A percentile compares a stretch with the other conserved stretches of the same genome.
These are phyloP conservation scores for Gossypium laxum DNA, from an alignment of 441 rosid species.

Conservation along the genomic window DNA sequence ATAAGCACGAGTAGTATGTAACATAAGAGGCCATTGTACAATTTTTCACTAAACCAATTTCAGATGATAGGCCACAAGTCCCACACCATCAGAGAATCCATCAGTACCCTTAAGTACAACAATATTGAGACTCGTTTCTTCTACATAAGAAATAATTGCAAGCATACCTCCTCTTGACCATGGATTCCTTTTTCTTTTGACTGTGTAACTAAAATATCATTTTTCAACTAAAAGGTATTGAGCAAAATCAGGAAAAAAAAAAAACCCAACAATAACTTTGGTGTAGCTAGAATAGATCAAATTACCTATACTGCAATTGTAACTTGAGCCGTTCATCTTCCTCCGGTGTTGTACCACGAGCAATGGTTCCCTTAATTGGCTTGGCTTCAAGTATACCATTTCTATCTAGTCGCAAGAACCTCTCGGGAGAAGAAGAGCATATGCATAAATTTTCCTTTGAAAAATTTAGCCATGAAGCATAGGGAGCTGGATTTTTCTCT, in stretches of 20 bases:
- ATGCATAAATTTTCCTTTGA: slow-evolving; percentile 52
- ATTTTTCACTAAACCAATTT: too few species aligned
- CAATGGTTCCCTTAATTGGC: slow-evolving; percentile 83
- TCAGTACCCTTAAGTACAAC: not conserved
- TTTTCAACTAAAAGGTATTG: not conserved
- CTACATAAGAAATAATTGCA: not conserved
- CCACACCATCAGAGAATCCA: too few species aligned
- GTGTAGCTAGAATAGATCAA: not conserved
- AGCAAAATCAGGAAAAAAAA: not conserved
- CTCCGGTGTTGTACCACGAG: slow-evolving; percentile 63
- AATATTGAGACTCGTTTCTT: not conserved
- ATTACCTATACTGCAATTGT: slow-evolving; percentile 65
- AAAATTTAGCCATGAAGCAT: slow-evolving; percentile 88
- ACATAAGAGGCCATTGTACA: too few species aligned
- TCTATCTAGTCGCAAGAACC: slow-evolving; percentile 70
- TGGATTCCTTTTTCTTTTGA: not conserved
- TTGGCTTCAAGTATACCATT: slow-evolving; percentile 65
- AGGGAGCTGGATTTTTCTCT: slow-evolving; percentile 86
- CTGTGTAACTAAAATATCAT: not conserved
- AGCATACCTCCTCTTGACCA: slow-evolving; percentile 3
- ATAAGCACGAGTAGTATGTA: too few species aligned
- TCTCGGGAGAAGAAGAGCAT: slow-evolving; percentile 90
- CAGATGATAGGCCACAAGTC: too few species aligned
- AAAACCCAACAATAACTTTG: not conserved
- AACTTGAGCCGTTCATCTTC: slow-evolving; percentile 57